Conservation (phyloP, 208 protist species). For the Trypanosoma brucei region DNA sequence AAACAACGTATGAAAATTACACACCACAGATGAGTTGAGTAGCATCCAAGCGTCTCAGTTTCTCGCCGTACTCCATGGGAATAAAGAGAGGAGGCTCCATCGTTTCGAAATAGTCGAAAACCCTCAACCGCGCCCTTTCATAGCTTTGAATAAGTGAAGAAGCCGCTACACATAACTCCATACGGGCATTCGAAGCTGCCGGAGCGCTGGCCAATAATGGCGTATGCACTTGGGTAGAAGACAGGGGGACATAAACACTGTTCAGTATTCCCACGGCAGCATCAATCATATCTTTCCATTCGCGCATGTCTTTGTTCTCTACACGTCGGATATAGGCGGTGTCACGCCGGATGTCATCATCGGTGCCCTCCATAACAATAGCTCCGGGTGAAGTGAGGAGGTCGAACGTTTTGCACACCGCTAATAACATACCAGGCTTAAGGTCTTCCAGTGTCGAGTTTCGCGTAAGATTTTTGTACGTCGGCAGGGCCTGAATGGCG, state of each 20-base stretch:
- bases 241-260: neutral
- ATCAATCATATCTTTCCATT: conserved; percentile 29
- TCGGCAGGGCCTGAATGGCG: conserved; percentile 32
- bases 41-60: conserved; percentile 22
- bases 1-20: neutral
- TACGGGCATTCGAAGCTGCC: too few species aligned
- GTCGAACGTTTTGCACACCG: conserved; percentile 55
- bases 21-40: conserved; percentile 3
- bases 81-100: conserved; percentile 44
- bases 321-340: conserved; percentile 28
- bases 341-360: conserved; percentile 29
- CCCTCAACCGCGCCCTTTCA: neutral
- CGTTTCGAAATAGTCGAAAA: conserved; percentile 8
- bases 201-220: too few species aligned
- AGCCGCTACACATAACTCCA: conserved; percentile 9
- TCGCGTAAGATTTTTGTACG: conserved; percentile 54
- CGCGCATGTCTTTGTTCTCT: conserved; percentile 34
- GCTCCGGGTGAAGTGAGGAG: conserved; percentile 72
- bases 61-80: conserved; percentile 15
- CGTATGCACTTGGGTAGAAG: too few species aligned
- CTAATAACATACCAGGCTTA: conserved; percentile 21
- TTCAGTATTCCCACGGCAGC: conserved; percentile 23
- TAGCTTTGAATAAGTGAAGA: neutral
- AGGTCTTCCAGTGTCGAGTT: conserved; percentile 30
- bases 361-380: conserved; percentile 51